Conservation (phyloP, 495 filamentous ascomycete species). For the Paragyromitra xinjiangensis region DNA sequence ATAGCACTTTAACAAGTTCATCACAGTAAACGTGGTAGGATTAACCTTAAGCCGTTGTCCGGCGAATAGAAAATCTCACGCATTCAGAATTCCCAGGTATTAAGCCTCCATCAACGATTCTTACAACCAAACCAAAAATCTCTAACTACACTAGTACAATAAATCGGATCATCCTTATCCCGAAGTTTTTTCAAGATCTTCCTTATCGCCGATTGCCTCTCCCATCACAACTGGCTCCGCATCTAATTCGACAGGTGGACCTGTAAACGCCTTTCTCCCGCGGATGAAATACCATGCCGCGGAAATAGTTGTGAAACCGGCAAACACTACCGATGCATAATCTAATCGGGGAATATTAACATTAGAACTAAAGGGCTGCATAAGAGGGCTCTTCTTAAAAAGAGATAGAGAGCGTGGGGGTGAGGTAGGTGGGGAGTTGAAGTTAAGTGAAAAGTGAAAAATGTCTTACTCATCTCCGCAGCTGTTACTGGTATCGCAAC, state of each 20-base stretch:
- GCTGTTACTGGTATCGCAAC: constrained; percentile 65
- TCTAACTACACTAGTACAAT: not conserved
- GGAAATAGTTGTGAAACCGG: constrained; percentile 67
- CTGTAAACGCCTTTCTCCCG: constrained; percentile 74
- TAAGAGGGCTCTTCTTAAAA: constrained; percentile 2
- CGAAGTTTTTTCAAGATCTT: constrained; percentile 17
- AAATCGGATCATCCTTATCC: not conserved
- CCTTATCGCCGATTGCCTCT: not conserved
- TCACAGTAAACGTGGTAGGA: too few relatives aligned
- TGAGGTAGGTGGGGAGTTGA: not conserved
- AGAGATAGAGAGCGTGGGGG: too few relatives aligned
- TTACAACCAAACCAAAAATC: not conserved
- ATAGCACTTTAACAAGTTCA: too few relatives aligned
- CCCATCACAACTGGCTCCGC: constrained; percentile 48
- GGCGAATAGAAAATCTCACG: not conserved
- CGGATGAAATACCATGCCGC: constrained; percentile 73
- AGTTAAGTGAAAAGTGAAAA: constrained; percentile 19
- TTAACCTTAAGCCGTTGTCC: not conserved
- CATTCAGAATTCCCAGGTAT: not conserved
- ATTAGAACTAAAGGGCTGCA: not conserved
- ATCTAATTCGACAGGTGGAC: constrained; percentile 67
- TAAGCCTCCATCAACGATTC: not conserved
- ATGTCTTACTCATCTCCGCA: constrained; percentile 61
- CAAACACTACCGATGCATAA: constrained; percentile 73
- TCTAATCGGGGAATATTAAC: constrained; percentile 55